These are phyloP conservation scores for Cryptococcus hybrid DNA, from an alignment of 1,284 basidiomycete species.

Conservation along the genomic window DNA sequence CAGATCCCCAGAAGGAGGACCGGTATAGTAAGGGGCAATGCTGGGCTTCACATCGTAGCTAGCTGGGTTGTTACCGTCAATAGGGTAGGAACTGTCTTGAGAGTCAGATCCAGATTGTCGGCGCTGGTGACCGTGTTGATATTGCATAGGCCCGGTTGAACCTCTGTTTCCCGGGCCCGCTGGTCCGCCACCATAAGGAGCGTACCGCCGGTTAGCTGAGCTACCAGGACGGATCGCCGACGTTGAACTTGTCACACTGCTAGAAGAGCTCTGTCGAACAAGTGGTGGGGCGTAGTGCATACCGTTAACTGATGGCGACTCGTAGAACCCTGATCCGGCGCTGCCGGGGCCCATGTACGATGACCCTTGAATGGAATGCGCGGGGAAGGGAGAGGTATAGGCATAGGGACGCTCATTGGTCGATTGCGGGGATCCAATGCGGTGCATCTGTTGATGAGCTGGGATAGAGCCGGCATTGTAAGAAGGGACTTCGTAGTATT, in stretches of 20 bases:
- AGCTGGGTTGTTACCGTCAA: background rate
- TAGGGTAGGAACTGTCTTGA: slow-evolving; percentile 11
- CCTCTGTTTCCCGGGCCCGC: slow-evolving; percentile 3
- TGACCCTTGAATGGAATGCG: slow-evolving; percentile 9
- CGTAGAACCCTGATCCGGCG: slow-evolving; percentile 18
- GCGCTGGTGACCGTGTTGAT: slow-evolving; percentile 2
- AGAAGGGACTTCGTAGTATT: slow-evolving; percentile 23
- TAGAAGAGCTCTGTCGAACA: slow-evolving; percentile 14
- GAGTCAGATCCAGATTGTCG: slow-evolving; percentile 15
- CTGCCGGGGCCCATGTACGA: slow-evolving; percentile 13
- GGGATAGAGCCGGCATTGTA: background rate
- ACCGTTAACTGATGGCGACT: slow-evolving; percentile 6
- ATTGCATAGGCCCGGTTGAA: slow-evolving; percentile 6
- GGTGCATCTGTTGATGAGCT: slow-evolving; percentile 11
- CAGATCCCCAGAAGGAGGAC: slow-evolving; percentile 14
- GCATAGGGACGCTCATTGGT: slow-evolving; percentile 24
- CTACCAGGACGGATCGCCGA: slow-evolving; percentile 17
- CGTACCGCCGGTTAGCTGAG: slow-evolving; percentile 15
- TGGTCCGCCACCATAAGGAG: slow-evolving; percentile 15
- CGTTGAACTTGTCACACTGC: slow-evolving; percentile 13
- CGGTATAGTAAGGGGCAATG: slow-evolving; percentile 8
- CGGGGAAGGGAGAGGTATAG: slow-evolving; percentile 19
- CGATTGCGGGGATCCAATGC: slow-evolving; percentile 9
- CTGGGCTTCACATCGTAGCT: slow-evolving; percentile 16
- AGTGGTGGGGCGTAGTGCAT: slow-evolving; percentile 15